A percentile compares a stretch with the other conserved stretches of the same genome.
phyloP scores from a whole-genome alignment of 495 filamentous ascomycete species.

The Talaromyces adpressus region DNA sequence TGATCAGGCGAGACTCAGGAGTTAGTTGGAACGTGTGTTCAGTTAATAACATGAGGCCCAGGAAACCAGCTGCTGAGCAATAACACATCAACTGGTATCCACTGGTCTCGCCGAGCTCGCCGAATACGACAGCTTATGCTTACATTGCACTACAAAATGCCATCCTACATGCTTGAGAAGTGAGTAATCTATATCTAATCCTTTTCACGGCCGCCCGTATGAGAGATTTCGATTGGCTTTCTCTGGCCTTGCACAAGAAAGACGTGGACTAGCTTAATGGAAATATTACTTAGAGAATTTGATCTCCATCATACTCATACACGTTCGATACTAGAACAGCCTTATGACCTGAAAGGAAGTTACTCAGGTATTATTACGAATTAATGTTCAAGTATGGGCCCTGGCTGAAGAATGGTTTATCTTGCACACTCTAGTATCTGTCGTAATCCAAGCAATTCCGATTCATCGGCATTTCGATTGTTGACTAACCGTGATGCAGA shows the following conservation, averaged over 20 bases:
- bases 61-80: neutral
- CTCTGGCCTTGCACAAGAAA: neutral
- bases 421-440: neutral
- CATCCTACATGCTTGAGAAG: neutral
- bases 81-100: neutral
- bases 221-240: neutral
- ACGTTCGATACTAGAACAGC: neutral
- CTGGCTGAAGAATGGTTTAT: neutral
- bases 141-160: neutral
- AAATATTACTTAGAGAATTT: neutral
- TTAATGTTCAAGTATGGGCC: neutral
- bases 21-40: neutral
- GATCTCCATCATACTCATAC: neutral
- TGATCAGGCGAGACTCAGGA: neutral
- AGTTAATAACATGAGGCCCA: neutral
- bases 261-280: neutral
- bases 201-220: neutral
- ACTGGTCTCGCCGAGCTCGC: neutral
- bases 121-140: neutral
- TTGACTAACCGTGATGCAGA: neutral
- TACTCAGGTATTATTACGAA: neutral
- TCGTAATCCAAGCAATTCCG: neutral
- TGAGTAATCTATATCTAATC: neutral
- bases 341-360: neutral
- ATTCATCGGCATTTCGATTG: neutral